These are phyloP conservation scores for Trichomonas gallinae DNA, from an alignment of 208 protist species.

Conservation along the genomic window DNA sequence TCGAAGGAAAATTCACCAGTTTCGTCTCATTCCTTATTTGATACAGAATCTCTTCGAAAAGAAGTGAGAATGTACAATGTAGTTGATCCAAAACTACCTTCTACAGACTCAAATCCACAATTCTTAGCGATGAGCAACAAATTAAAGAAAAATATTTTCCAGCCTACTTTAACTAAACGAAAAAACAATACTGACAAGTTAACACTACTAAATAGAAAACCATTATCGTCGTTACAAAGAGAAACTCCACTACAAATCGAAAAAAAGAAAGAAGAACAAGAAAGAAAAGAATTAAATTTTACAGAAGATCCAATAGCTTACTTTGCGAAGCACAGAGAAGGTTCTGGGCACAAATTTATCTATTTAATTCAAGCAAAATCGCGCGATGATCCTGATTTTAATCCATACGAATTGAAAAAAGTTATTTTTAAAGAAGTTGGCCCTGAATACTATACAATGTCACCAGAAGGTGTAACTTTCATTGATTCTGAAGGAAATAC, in stretches of 20 bases:
- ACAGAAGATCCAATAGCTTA: conserved; percentile 12
- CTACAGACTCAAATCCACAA: background rate
- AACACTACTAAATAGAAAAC: background rate
- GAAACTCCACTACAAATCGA: background rate
- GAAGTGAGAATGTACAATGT: background rate
- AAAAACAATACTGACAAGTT: background rate
- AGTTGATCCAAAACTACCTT: background rate
- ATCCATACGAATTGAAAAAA: background rate
- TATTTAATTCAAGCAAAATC: background rate
- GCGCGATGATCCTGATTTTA: background rate
- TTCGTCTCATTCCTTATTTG: background rate
- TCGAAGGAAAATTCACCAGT: background rate
- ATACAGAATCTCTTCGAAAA: background rate
- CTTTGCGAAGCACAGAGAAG: background rate
- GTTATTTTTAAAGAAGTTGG: background rate
- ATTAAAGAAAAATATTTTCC: background rate
- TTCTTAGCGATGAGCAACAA: background rate
- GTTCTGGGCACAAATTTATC: background rate
- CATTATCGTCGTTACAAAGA: background rate
- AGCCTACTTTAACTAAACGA: background rate
- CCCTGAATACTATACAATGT: background rate
- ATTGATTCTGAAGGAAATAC: background rate
- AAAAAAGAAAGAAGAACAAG: background rate
- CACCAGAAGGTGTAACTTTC: background rate
- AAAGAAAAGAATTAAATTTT: background rate